Evolutionary conservation across 2,329 filamentous ascomycete genomes (phyloP), one percentile per base, ranked within the genome.

Genomic region (Scopulariopsis brevicaulis): DNA sequence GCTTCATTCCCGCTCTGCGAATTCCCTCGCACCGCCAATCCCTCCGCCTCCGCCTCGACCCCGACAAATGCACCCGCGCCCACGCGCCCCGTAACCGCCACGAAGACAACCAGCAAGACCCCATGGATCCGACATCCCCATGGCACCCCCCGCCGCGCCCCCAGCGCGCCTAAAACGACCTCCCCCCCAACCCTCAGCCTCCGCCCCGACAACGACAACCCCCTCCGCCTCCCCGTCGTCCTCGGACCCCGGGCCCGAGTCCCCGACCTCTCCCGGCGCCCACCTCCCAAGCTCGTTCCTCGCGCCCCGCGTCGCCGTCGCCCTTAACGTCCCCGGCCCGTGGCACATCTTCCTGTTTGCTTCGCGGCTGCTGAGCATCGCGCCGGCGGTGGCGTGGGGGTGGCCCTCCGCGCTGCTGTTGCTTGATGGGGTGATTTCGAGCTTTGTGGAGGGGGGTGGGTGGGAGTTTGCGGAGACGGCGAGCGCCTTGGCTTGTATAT

Each of bases 231-330:
- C 54, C 54, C 22, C 54, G 24, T 24, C 54, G 48, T 11, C 18
- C 46, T 22, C 46, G 20, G 7, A 11, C 20, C 20, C 46, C 46
- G 5, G 20, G 20, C 20, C 46, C 20, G 37, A 40, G 4, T 4
- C 4, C 37, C 37, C 37, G 37, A 10, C 37, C 37, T 18, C 12
- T 10, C 37, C 37, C 37, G 12, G 37, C 12, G 18, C 37, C 46
- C 53, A 58, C 51, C 56, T 58, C 22, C 56, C 56, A 3, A 62
- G 64, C 20, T 71, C 80, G 18, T 74, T 85, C 56, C 77, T 90
- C 51, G 87, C 91, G 66, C 89, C 89, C 14, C 87, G 88, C 58
- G 83, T 93, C 58, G 89, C 89, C 62, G 87, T 91, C 64, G 81
- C 90, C 35, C 79, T 93, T 53, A 88, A 89, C 56, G 82, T 94